phyloP scores from a whole-genome alignment of 208 protist genomes.

The Acanthamoeba triangularis region DNA sequence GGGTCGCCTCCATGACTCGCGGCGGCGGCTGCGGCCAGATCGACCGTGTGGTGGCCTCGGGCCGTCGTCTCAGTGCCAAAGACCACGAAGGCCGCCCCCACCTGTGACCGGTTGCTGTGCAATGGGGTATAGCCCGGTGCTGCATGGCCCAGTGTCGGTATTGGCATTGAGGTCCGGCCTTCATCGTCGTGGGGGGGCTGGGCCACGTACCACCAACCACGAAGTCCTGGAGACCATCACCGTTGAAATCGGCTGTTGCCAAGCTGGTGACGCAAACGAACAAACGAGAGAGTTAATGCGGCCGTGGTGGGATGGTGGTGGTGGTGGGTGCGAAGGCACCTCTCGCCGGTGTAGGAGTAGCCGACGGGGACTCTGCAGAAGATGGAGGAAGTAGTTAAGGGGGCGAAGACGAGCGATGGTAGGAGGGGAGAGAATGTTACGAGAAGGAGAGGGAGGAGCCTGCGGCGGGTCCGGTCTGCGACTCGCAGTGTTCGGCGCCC shows the following conservation, averaged over 20 bases:
- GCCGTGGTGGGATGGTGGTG: not conserved
- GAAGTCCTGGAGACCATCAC: conserved; percentile 35
- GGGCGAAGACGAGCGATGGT: not conserved
- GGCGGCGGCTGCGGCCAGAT: not conserved
- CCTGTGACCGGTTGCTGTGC: not conserved
- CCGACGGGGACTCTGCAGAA: not conserved
- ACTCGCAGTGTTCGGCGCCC: not conserved
- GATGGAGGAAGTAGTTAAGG: not conserved
- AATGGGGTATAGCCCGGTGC: not conserved
- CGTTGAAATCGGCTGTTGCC: not conserved
- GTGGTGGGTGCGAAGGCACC: not conserved
- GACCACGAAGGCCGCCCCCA: conserved; percentile 16
- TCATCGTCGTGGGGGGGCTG: not conserved
- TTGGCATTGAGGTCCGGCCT: not conserved
- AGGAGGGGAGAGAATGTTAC: not conserved
- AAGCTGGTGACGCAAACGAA: not conserved
- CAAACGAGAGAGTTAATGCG: not conserved
- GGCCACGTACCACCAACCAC: not conserved
- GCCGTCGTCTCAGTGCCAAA: not conserved
- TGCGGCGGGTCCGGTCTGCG: not conserved
- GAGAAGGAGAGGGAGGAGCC: not conserved
- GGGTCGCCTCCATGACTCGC: not conserved
- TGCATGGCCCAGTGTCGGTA: not conserved
- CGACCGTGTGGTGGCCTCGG: not conserved
- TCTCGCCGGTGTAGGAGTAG: conserved; percentile 36